A percentile compares a stretch with the other conserved stretches of the same genome.
Evolutionary conservation across 345 rosid genomes (phyloP).

Genomic region (Pseudoturritis turrita): DNA sequence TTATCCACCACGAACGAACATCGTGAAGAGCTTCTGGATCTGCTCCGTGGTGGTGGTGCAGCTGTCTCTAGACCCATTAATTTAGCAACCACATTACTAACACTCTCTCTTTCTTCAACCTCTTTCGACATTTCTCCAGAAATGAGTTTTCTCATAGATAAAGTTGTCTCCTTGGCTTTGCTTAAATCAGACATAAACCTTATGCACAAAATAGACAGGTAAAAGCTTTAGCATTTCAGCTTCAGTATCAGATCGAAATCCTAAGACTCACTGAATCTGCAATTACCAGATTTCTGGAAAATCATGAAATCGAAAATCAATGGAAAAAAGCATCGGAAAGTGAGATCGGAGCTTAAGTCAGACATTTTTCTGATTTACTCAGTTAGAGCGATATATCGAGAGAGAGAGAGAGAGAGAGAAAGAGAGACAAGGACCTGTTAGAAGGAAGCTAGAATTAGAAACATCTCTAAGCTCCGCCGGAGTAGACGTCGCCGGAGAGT

Average conservation of each 20-base stretch:
- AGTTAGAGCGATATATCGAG: background rate
- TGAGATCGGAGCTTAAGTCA: slow-evolving; percentile 24
- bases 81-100: slow-evolving; percentile 80
- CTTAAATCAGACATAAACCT: background rate
- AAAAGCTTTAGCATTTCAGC: background rate
- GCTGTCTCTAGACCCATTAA: slow-evolving; percentile 86
- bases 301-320: background rate
- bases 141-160: slow-evolving; percentile 57
- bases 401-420: background rate
- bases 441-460: background rate
- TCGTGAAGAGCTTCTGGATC: slow-evolving; percentile 14
- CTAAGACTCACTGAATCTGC: slow-evolving; percentile 4
- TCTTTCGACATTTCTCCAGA: slow-evolving; percentile 80
- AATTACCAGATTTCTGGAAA: background rate
- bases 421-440: slow-evolving; percentile 17
- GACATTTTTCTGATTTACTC: slow-evolving; percentile 4
- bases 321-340: slow-evolving; percentile 12
- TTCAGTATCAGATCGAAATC: background rate
- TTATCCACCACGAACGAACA: background rate
- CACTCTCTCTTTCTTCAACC: slow-evolving; percentile 40
- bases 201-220: background rate
- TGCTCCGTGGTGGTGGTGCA: slow-evolving; percentile 13
- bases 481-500: slow-evolving; percentile 10
- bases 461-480: background rate
- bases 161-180: background rate